Base-by-base conservation (phyloP, 2,329 filamentous ascomycete genomes). In the Leptographium lundbergii region DNA sequence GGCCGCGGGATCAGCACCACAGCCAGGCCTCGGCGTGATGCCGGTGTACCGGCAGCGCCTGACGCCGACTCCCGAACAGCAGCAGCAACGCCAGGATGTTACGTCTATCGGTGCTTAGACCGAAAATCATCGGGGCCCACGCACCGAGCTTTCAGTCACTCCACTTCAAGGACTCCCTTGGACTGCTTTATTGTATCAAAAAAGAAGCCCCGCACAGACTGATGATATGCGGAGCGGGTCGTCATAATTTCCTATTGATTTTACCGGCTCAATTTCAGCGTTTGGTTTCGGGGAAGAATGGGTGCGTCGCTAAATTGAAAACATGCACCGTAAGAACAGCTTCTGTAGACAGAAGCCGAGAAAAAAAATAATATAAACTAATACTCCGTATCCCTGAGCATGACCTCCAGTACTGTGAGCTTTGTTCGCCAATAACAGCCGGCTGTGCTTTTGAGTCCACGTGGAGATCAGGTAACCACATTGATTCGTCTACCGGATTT, bases 41-140 rank as follows among this genome's bases (percentile, higher is more conserved):
- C 63, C 63, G 10, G 58, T 59, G 11, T 65, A 61, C 62, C 63
- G 62, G 58, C 62, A 67, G 53, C 71, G 77, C 29, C 65, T 79
- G 62, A 80, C 77, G 9, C 77, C 77, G 2, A 76, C 74, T 58
- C 77, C 76, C 5, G 77, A 79, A 67, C 66, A 72, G 64, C 74
- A 78, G 69, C 60, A 61, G 59, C 59, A 62, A 45, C 45, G 32
- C 19, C 56, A 57, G 24, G 29, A 42, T n/a, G 3, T 55, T 39
- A 11, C 51, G 4, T 53, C 57, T 51, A 42, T 59, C 1, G 53
- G 57, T 39, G 57, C 45, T 24, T 24, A 24, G 9, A 24, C 2
- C n/a, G n/a, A 45, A 47, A 7, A 13, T 19, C 13, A 24, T 24
- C 22, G 5, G 25, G 45, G 7, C 45, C n/a, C 22, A 24, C 11